phyloP scores from a whole-genome alignment of 805 yeast genomes.

The Cyberlindnera sargentensis region DNA sequence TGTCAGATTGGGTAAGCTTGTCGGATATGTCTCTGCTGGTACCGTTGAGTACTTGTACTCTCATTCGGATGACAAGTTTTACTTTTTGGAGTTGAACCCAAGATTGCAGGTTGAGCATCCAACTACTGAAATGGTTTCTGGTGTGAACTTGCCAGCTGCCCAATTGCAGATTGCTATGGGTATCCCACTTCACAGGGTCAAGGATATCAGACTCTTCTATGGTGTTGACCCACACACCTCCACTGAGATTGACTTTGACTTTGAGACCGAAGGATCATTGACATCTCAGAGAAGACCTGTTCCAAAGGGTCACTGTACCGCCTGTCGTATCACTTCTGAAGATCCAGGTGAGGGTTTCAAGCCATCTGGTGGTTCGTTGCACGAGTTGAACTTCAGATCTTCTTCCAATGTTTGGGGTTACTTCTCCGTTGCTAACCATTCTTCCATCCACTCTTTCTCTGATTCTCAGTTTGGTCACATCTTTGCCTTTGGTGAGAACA shows the following conservation, averaged over 20 bases:
- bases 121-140: constrained; percentile 98
- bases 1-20: constrained; percentile 91
- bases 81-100: constrained; percentile 95
- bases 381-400: constrained; percentile 94
- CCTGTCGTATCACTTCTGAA: constrained; percentile 98
- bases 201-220: constrained; percentile 85
- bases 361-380: constrained; percentile 95
- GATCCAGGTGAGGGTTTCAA: constrained; percentile 99
- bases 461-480: constrained; percentile 99
- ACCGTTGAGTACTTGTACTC: constrained; percentile 97
- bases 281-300: constrained; percentile 83
- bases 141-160: constrained; percentile 97
- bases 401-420: constrained; percentile 99
- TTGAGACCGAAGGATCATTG: constrained; percentile 62
- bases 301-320: constrained; percentile 98
- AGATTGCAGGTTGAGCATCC: constrained; percentile 99
- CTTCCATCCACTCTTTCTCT: constrained; percentile 95
- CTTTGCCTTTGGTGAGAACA: constrained; percentile 97
- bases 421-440: constrained; percentile 93
- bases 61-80: constrained; percentile 88
- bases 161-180: constrained; percentile 99
- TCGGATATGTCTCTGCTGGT: constrained; percentile 98
- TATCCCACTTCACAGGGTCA: constrained; percentile 90
- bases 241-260: constrained; percentile 86
- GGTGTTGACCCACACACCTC: constrained; percentile 95